Base-by-base conservation (phyloP, 2,329 filamentous ascomycete species). In the Fusarium sp. region DNA sequence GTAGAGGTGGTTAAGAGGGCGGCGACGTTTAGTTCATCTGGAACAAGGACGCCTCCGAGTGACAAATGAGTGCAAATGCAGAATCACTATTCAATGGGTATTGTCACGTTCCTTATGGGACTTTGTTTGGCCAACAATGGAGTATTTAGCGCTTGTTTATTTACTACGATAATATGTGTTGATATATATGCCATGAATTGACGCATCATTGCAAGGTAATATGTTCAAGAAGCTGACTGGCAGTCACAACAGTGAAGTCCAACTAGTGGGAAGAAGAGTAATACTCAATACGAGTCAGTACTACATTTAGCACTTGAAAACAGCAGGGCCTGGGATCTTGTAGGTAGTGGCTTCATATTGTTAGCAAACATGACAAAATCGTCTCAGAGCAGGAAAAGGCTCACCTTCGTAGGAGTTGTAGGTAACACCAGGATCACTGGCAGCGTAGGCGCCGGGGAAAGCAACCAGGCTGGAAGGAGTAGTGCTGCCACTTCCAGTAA, bases 381-480 rank as follows among this genome's bases (percentile, higher is more conserved):
- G 20, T 20, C 48, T 14, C 14, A 7, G 13, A 24, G 11, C 5
- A 50, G 11, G n/a, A 9, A 32, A 6, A 43, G 19, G 19, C 79
- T 72, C 50, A 80, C 79, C 79, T 72, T 83, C 78, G 72, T 86
- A 87, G 19, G 83, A 75, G 71, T 87, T 81, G 63, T 84, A 86
- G 14, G 81, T 83, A 53, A 88, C 80, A 1, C 85, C 86, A 0
- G 84, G 75, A 59, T 87, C 85, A 19, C 75, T 78, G 3, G 72
- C 75, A 70, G 81, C 80, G 71, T 88, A 87, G 2, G 83, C 85
- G 8, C 86, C 86, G 0, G 86, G 86, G 75, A 87, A 85, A 3
- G 80, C 70, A 17, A 87, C 86, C 37, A 84, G 74, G 43, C 71
- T 72, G 5, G 75, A 72, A 2, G 82, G 81, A 2, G 75, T 78